Percentiles rank a stretch among this genome's conserved stretches.
phyloP scores from a whole-genome alignment of 2,329 filamentous ascomycete genomes.

The Periconia sp. region DNA sequence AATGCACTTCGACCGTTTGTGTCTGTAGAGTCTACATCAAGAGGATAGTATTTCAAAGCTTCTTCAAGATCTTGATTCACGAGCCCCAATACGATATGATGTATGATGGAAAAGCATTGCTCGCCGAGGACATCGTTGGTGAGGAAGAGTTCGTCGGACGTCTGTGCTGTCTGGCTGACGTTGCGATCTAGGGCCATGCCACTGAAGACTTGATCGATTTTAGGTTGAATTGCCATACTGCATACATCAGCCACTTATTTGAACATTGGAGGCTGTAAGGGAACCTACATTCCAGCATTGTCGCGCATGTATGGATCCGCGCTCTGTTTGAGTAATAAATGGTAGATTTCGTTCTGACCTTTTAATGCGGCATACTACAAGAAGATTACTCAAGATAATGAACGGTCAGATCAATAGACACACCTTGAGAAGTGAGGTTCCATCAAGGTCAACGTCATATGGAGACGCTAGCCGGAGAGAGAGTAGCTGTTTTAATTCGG shows the following conservation, averaged over 20 bases:
- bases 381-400: neutral
- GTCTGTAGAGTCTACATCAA: slow-evolving; percentile 9
- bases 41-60: slow-evolving; percentile 3
- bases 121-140: slow-evolving; percentile 6
- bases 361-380: slow-evolving; percentile 10
- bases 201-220: slow-evolving; percentile 8
- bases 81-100: slow-evolving; percentile 8
- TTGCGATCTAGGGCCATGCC: slow-evolving; percentile 5
- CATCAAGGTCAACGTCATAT: slow-evolving; percentile 3
- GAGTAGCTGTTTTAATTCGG: slow-evolving; percentile 6
- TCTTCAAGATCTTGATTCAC: slow-evolving; percentile 1
- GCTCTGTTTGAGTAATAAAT: slow-evolving; percentile 1
- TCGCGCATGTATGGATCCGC: slow-evolving; percentile 12
- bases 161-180: neutral
- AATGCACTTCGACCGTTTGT: slow-evolving; percentile 11
- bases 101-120: slow-evolving; percentile 8
- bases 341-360: slow-evolving; percentile 8
- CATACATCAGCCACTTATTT: neutral
- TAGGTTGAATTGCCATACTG: slow-evolving; percentile 12
- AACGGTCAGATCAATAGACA: neutral
- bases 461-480: neutral
- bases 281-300: slow-evolving; percentile 9
- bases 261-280: neutral
- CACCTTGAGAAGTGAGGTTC: slow-evolving; percentile 5
- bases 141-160: neutral